Conservation (phyloP, 495 filamentous ascomycete species). For the Aspergillus egyptiacus region DNA sequence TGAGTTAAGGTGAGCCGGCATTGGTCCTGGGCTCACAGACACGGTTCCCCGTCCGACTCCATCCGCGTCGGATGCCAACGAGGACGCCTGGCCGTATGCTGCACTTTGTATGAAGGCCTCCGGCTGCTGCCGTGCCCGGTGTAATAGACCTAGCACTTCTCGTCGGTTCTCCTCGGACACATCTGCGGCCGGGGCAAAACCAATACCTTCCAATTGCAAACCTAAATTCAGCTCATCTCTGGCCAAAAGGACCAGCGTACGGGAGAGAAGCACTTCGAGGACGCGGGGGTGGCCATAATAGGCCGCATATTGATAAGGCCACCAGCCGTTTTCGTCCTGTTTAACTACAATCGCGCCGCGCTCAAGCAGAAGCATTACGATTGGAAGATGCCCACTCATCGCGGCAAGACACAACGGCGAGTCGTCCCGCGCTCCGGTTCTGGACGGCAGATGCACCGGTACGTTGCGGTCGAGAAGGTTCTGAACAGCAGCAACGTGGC, state of each 20-base stretch:
- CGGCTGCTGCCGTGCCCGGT: slow-evolving; percentile 5
- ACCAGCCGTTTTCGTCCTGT: slow-evolving; percentile 38
- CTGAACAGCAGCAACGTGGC: slow-evolving; percentile 32
- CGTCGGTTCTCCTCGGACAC: slow-evolving; percentile 22
- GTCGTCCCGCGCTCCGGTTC: slow-evolving; percentile 29
- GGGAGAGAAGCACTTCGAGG: slow-evolving; percentile 22
- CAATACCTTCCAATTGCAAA: slow-evolving; percentile 19
- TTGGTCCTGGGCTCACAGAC: background rate
- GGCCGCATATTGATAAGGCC: slow-evolving; percentile 35
- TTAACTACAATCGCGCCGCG: slow-evolving; percentile 34
- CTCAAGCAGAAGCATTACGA: slow-evolving; percentile 33
- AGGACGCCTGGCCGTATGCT: background rate
- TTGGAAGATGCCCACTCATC: slow-evolving; percentile 31
- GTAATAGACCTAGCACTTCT: slow-evolving; percentile 18
- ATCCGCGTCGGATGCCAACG: background rate
- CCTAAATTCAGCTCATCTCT: slow-evolving; percentile 11
- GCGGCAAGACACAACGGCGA: slow-evolving; percentile 40
- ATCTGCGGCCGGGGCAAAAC: slow-evolving; percentile 21
- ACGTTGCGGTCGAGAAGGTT: slow-evolving; percentile 36
- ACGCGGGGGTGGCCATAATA: slow-evolving; percentile 36
- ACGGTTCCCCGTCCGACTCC: background rate
- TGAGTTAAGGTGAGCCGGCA: background rate
- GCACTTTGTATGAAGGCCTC: background rate
- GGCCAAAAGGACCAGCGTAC: slow-evolving; percentile 8
- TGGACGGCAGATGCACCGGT: slow-evolving; percentile 25